A percentile compares a stretch with the other conserved stretches of the same genome.
Evolutionary conservation across 2,329 filamentous ascomycete species (phyloP).

Genomic region (Fusarium nodosum): DNA sequence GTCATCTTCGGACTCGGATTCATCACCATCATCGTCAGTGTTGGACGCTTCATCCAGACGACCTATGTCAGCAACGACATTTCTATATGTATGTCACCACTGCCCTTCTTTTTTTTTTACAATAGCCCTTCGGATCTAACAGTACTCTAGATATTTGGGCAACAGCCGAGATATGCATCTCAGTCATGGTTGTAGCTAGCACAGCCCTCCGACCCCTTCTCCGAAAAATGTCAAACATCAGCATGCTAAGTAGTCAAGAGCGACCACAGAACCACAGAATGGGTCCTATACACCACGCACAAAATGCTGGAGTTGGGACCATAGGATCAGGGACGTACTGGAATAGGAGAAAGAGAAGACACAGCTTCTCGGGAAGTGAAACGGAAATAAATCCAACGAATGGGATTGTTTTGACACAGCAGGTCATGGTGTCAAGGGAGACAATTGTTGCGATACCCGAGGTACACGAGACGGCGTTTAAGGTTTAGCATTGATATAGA

Average conservation of each 20-base stretch:
- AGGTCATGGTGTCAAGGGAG: neutral
- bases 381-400: slow-evolving; percentile 3
- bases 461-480: neutral
- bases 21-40: slow-evolving; percentile 8
- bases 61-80: slow-evolving; percentile 16
- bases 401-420: neutral
- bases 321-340: neutral
- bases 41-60: slow-evolving; percentile 15
- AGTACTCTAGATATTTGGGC: slow-evolving; percentile 7
- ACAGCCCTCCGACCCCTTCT: slow-evolving; percentile 9
- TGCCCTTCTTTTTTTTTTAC: rapidly evolving
- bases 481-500: neutral
- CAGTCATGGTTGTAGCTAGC: slow-evolving; percentile 18
- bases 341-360: neutral
- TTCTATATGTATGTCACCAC: neutral
- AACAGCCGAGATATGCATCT: slow-evolving; percentile 20
- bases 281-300: neutral
- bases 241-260: neutral
- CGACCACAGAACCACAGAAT: neutral
- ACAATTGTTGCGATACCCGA: neutral
- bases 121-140: rapidly evolving
- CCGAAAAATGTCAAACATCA: slow-evolving; percentile 1
- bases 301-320: neutral
- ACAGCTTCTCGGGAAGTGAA: neutral
- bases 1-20: slow-evolving; percentile 13